phyloP scores from a whole-genome alignment of 2,329 filamentous ascomycete species.

The Sporothrix mexicana region DNA sequence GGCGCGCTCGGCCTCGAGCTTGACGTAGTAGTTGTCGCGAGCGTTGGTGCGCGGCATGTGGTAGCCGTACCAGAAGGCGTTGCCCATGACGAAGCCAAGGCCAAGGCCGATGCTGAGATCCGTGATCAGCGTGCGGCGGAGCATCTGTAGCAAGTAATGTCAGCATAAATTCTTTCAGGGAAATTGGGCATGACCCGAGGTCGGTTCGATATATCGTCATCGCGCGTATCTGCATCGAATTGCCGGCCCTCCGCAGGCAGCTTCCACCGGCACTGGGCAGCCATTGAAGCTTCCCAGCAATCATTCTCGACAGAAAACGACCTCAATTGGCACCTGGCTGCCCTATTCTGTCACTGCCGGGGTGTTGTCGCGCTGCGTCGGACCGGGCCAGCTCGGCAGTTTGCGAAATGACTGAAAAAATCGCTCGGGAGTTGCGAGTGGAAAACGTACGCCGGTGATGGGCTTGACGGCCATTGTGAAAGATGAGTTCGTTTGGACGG shows the following conservation, averaged over 20 bases:
- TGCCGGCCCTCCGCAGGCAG: conserved; percentile 12
- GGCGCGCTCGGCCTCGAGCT: conserved; percentile 63
- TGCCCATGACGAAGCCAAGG: conserved; percentile 61
- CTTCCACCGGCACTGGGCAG: background rate
- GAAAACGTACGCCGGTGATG: conserved; percentile 63
- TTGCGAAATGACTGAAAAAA: background rate
- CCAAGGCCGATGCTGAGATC: conserved; percentile 62
- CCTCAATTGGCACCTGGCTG: conserved; percentile 2
- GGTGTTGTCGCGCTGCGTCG: background rate
- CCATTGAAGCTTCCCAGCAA: background rate
- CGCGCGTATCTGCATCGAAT: background rate
- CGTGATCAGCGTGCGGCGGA: conserved; percentile 63
- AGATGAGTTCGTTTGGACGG: conserved; percentile 33
- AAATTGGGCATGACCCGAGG: background rate
- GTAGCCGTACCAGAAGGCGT: conserved; percentile 66
- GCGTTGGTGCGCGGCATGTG: conserved; percentile 65
- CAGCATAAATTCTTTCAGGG: conserved; percentile 11
- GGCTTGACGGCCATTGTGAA: conserved; percentile 62
- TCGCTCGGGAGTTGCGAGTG: background rate
- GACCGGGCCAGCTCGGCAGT: conserved; percentile 14
- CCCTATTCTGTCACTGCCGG: background rate
- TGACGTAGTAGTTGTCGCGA: conserved; percentile 64
- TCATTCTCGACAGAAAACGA: background rate
- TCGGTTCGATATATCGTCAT: background rate
- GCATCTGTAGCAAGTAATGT: conserved; percentile 54